A percentile compares a stretch with the other conserved stretches of the same genome.
These are phyloP conservation scores for Xanthoparmelia taractica DNA, from an alignment of 495 filamentous ascomycete species.

Conservation along the genomic window DNA sequence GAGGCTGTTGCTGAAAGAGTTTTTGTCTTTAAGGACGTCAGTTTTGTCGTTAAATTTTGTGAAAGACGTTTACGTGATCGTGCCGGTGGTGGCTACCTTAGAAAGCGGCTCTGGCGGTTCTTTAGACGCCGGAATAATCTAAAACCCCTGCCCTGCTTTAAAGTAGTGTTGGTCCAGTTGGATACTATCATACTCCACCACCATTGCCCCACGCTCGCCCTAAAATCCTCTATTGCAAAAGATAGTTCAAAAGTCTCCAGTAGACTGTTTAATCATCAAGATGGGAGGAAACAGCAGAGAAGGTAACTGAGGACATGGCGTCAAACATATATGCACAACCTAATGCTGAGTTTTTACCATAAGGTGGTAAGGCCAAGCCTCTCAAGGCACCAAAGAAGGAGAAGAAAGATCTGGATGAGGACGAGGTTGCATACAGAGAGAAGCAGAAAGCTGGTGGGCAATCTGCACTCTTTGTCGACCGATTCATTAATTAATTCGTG, in stretches of 20 bases:
- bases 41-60: not conserved
- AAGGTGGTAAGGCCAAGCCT: slow-evolving; percentile 81
- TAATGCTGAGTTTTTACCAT: slow-evolving; percentile 9
- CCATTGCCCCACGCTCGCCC: not conserved
- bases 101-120: not conserved
- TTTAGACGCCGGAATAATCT: not conserved
- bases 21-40: no score
- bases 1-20: not conserved
- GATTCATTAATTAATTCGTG: not conserved
- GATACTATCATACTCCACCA: no score
- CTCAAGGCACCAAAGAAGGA: slow-evolving; percentile 75
- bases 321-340: not conserved
- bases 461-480: not conserved
- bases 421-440: slow-evolving; percentile 65
- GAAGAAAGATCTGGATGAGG: slow-evolving; percentile 65
- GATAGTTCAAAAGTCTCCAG: not conserved
- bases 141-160: not conserved
- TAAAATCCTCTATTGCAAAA: not conserved
- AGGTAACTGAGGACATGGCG: slow-evolving; percentile 34
- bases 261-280: slow-evolving; percentile 18
- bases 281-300: slow-evolving; percentile 67
- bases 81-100: not conserved
- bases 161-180: no score
- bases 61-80: not conserved
- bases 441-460: slow-evolving; percentile 64